Conservation (phyloP, 805 yeast species). For the Yarrowia keelungensis region DNA sequence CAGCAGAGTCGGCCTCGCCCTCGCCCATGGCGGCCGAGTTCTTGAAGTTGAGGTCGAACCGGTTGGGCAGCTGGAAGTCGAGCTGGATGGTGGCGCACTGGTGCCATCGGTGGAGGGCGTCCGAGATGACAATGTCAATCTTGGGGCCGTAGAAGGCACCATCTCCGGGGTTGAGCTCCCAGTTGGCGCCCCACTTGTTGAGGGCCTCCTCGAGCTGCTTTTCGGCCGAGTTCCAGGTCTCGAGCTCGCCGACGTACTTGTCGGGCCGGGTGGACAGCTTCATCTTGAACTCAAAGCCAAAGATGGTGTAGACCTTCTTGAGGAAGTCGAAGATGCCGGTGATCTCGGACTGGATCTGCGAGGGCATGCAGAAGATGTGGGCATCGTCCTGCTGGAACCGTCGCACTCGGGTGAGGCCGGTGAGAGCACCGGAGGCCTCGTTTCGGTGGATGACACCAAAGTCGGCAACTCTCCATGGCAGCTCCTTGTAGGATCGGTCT, state of each 20-base stretch:
- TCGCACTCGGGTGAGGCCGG: conserved; percentile 96
- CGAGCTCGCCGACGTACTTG: conserved; percentile 90
- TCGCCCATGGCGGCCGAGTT: conserved; percentile 49
- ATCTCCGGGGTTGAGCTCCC: conserved; percentile 97
- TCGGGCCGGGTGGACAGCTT: conserved; percentile 98
- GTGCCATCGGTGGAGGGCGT: conserved; percentile 95
- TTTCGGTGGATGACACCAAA: conserved; percentile 97
- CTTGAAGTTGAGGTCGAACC: conserved; percentile 90
- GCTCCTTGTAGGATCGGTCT: conserved; percentile 94
- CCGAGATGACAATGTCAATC: conserved; percentile 94
- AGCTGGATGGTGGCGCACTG: conserved; percentile 99
- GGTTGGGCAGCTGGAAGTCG: conserved; percentile 96
- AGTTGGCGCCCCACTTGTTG: conserved; percentile 82
- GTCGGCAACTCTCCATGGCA: conserved; percentile 99
- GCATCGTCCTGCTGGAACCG: conserved; percentile 99
- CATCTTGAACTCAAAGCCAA: conserved; percentile 96
- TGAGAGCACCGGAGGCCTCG: conserved; percentile 93
- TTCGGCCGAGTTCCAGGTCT: conserved; percentile 94
- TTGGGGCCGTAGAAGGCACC: conserved; percentile 98
- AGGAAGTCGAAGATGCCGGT: conserved; percentile 84
- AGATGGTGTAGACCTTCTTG: conserved; percentile 82
- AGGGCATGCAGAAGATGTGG: conserved; percentile 93
- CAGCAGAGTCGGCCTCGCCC: conserved; percentile 49
- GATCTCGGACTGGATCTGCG: conserved; percentile 88
- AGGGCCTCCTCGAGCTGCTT: conserved; percentile 80